Base-by-base conservation (phyloP, 495 filamentous ascomycete species). In the Aspergillus campestris region DNA sequence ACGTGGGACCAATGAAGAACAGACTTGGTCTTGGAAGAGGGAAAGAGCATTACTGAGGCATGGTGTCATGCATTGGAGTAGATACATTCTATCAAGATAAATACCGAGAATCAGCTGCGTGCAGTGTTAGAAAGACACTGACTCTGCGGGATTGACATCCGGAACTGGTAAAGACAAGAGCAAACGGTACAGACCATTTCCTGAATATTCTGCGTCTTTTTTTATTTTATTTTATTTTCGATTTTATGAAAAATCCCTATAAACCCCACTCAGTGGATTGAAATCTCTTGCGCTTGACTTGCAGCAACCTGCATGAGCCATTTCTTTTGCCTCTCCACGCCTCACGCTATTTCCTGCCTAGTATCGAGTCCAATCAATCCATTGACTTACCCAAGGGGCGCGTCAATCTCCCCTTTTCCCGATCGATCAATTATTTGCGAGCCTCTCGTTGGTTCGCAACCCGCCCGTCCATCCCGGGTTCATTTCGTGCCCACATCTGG, bases 401-500 rank as follows among this genome's bases (percentile, higher is more conserved):
- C 18, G 18, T 24, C 18, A 24, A 24, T 24, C 18, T 45, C 31
- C 42, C 29, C 41, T 38, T 36, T 36, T 38, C 48, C 50, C 34
- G 53, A 53, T 24, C 24, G 31, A 24, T 37, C 39, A 34, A 29
- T 11, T 27, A 39, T 47, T 53, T 45, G 41, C 42, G 32, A 27
- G 41, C 36, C 38, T 53, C 48, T 54, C 42, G 52, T 58, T 58
- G 51, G 46, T 60, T 44, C 52, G 46, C 27, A 13, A 41, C 32
- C 47, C 44, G 39, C 40, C 48, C 38, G 51, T 34, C 37, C 39
- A 24, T 51, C 56, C 66, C 66, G 66, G 46, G 42, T 61, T 51
- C 51, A 65, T 32, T 62, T 70, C 66, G 66, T 67, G 64, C 48
- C 62, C 60, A 64, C 55, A 53, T 56, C 58, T 60, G 51, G 51